Percentiles rank a stretch among this genome's conserved stretches.
These are phyloP conservation scores for Kurtzmaniella quercitrusa DNA, from an alignment of 1,139 yeast species.

Conservation along the genomic window DNA sequence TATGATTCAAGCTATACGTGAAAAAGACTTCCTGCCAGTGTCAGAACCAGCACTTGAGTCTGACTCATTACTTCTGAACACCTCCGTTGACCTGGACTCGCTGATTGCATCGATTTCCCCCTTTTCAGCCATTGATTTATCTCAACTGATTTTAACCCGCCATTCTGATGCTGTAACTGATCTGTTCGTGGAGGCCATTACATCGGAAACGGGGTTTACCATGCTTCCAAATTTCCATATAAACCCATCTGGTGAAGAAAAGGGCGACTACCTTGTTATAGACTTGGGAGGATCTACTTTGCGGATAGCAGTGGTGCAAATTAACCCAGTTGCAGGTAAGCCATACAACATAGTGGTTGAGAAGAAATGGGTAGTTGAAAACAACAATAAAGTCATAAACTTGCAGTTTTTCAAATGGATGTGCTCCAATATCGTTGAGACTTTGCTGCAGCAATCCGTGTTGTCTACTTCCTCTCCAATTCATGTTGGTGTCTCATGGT, in stretches of 20 bases:
- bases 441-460: slow-evolving; percentile 24
- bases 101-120: neutral
- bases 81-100: neutral
- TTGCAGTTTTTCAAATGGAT: slow-evolving; percentile 37
- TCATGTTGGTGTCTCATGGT: slow-evolving; percentile 53
- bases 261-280: slow-evolving; percentile 42
- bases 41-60: slow-evolving; percentile 6
- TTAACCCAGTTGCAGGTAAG: slow-evolving; percentile 16
- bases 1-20: neutral
- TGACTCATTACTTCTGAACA: slow-evolving; percentile 3
- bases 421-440: slow-evolving; percentile 29
- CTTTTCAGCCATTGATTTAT: neutral
- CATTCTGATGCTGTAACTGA: slow-evolving; percentile 16
- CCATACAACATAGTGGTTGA: slow-evolving; percentile 23
- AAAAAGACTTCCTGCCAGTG: slow-evolving; percentile 3
- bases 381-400: slow-evolving; percentile 35
- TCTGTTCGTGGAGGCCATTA: slow-evolving; percentile 29
- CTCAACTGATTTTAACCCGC: neutral
- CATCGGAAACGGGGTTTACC: slow-evolving; percentile 25
- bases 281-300: slow-evolving; percentile 58
- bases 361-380: slow-evolving; percentile 38
- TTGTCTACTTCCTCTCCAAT: slow-evolving; percentile 17
- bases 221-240: slow-evolving; percentile 47
- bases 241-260: slow-evolving; percentile 39
- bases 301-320: slow-evolving; percentile 43